Percentiles rank a stretch among this genome's conserved stretches.
These are phyloP conservation scores for Macrophomina phaseolina DNA, from an alignment of 2,329 filamentous ascomycete species.

Conservation along the genomic window DNA sequence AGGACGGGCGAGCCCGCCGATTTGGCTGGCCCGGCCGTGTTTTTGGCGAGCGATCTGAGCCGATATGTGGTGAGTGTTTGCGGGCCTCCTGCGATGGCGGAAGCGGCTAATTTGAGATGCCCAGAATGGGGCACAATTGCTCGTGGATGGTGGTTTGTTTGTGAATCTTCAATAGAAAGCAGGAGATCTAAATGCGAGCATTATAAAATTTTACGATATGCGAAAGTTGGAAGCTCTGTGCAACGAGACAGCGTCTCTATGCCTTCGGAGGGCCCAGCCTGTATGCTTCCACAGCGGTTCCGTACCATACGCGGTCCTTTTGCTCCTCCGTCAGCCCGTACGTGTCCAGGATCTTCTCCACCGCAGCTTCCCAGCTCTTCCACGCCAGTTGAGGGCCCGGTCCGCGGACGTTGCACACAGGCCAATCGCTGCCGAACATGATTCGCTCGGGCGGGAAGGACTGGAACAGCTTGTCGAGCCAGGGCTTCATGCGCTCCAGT, in stretches of 20 bases:
- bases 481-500: slow-evolving; percentile 69
- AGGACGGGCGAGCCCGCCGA: slow-evolving; percentile 75
- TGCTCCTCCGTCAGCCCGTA: slow-evolving; percentile 63
- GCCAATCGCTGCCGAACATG: slow-evolving; percentile 96
- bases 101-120: background rate
- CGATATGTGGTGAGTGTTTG: slow-evolving; percentile 39
- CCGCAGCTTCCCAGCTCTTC: slow-evolving; percentile 73
- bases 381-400: slow-evolving; percentile 66
- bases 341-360: slow-evolving; percentile 60
- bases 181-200: background rate
- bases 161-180: slow-evolving; percentile 79
- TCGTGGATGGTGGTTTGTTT: slow-evolving; percentile 89
- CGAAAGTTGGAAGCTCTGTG: background rate
- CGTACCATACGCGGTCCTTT: slow-evolving; percentile 71
- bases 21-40: slow-evolving; percentile 82
- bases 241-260: background rate
- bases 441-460: slow-evolving; percentile 74
- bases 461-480: slow-evolving; percentile 73
- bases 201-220: background rate
- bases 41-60: slow-evolving; percentile 78
- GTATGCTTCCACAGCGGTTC: slow-evolving; percentile 76
- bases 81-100: background rate
- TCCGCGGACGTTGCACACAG: slow-evolving; percentile 77
- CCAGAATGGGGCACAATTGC: slow-evolving; percentile 75
- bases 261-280: slow-evolving; percentile 32